Percentiles rank a stretch among this genome's conserved stretches.
These are phyloP conservation scores for Microbotryum intermedium DNA, from an alignment of 1,284 basidiomycete genomes.

Conservation along the genomic window DNA sequence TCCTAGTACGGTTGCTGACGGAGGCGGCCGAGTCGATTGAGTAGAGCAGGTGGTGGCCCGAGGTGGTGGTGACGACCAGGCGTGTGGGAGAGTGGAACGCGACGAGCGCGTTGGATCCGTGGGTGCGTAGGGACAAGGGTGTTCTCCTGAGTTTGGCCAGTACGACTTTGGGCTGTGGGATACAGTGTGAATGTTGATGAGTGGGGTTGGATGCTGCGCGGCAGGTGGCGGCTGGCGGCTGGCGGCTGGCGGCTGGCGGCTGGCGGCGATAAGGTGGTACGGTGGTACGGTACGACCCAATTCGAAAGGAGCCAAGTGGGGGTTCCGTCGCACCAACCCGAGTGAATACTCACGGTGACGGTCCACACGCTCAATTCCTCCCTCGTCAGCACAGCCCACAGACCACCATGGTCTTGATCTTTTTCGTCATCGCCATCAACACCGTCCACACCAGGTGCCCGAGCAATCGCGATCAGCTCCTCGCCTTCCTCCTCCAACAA, in stretches of 20 bases:
- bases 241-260: too few relatives aligned
- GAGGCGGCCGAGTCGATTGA: constrained; percentile 5
- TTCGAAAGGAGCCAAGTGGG: too few relatives aligned
- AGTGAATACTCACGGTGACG: constrained; percentile 8
- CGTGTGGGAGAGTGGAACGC: constrained; percentile 14
- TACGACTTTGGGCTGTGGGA: constrained; percentile 24
- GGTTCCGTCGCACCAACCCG: not conserved
- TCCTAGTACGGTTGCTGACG: not conserved
- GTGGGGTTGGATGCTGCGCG: too few relatives aligned
- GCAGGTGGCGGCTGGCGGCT: too few relatives aligned
- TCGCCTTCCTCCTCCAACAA: constrained; percentile 29
- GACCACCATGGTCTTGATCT: not conserved
- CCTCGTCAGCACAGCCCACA: constrained; percentile 21
- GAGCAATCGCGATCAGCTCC: constrained; percentile 17
- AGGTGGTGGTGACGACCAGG: constrained; percentile 22
- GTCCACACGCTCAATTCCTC: constrained; percentile 27
- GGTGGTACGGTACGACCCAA: too few relatives aligned
- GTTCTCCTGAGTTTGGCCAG: constrained; percentile 25
- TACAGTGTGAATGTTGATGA: too few relatives aligned
- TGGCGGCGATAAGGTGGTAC: too few relatives aligned
- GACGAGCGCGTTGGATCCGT: constrained; percentile 19
- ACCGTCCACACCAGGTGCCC: constrained; percentile 1
- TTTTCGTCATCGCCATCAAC: not conserved
- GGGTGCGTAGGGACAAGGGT: constrained; percentile 22
- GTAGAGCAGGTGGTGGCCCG: constrained; percentile 25